Evolutionary conservation across 164 flowering plant species (phyloP), one percentile per base, ranked within the genome.

Genomic region (Macadamia integrifolia): DNA sequence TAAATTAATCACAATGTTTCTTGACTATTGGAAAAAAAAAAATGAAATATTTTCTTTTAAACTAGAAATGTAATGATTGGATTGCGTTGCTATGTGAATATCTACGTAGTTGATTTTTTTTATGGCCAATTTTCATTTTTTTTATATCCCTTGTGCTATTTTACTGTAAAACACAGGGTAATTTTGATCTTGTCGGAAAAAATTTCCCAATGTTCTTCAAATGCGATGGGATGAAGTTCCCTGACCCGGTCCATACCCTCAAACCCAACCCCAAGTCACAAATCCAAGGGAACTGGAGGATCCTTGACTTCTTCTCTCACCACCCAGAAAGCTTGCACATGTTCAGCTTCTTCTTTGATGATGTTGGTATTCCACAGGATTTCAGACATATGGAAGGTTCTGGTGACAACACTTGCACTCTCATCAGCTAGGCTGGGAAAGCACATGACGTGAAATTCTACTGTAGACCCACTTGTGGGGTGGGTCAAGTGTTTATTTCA

Each of bases 331-430:
- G 93, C 71, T 58, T 87, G 76, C 80, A 85, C 81, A 87, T 80
- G 85, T 91, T 87, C 75, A 68, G 84, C 12, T 88, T 85, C 82
- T 79, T 87, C 72, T 87, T 83, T 65, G 97, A 91, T 69, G 97
- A 91, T 71, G 9, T 91, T 9, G 97, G 97, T 66, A 66, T 91
- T 64, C 94, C 97, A 30, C 80, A 80, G 71, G 88, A 91, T 60
- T 91, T 87, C 81, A 74, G 97, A 58, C 97, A 89, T 83, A 91
- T 88, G 92, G 97, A 91, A 6, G 97, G 96, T 2, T 85, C 80
- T 35, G 92, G 95, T 66, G 95, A 89, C 59, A 80, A 91, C 75
- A 87, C 97, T 60, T 91, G 77, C 62, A 84, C 86, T 31, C 80
- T 91, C 13, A 78, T 91, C 71, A 86, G 82, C 84, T 85, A 81